Base-by-base conservation (phyloP, 2,329 filamentous ascomycete species). In the Triangularia verruculosa region DNA sequence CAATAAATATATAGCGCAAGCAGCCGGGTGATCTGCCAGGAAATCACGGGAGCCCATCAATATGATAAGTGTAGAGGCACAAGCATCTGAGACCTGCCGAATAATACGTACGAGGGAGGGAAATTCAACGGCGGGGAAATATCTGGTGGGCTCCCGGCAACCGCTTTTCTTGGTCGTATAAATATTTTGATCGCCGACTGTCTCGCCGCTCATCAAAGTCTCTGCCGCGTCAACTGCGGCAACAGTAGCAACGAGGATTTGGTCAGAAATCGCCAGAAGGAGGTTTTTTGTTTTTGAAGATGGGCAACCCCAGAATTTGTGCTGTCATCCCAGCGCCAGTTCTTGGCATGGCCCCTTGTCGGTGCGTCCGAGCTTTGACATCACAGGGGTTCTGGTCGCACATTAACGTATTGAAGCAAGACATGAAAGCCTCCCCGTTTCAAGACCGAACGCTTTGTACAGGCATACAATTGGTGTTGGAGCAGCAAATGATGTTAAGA, bases 11-110 rank as follows among this genome's bases (percentile, higher is more conserved):
- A 56, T 56, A 63, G 57, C 57, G 52, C 61, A 32, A 60, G 57
- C 53, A 60, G 58, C 28, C 56, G 59, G 32, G 13, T 30, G 54
- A 32, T 43, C 30, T 53, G n/a, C 28, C 22, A 61, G 56, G 30
- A 56, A 52, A 32, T 57, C 62, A 58, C 59, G 60, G 65, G 60
- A 62, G 60, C 60, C 55, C 58, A 60, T 62, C 52, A 64, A 60
- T 57, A 32, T 61, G 30, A 57, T 47, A 47, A 47, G 39, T 47
- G 39, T 15, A 12, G n/a, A 17, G 9, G 39, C 39, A 47, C 39
- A 47, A 9, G 20, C n/a, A 47, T 47, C n/a, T 47, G 39, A 47
- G 39, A 47, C 39, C 39, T 47, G 39, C 39, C n/a, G 39, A 28
- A 47, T 47, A 47, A 47, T 47, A 47, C 39, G 39, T 47, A 47